phyloP scores from a whole-genome alignment of 2,329 filamentous ascomycete species.

The Orbilia quercus region DNA sequence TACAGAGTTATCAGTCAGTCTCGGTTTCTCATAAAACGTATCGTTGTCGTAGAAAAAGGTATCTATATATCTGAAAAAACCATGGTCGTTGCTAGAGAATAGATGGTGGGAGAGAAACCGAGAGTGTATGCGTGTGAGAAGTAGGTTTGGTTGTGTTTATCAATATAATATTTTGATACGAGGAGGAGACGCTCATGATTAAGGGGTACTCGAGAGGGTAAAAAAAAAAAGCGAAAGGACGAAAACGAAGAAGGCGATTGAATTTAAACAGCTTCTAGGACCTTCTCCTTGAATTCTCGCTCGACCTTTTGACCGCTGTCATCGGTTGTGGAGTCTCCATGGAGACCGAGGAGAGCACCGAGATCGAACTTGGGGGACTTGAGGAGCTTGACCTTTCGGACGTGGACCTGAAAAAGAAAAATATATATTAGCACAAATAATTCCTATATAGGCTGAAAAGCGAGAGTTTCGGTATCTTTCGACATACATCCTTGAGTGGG shows the following conservation, averaged over 20 bases:
- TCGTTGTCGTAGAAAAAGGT: background rate
- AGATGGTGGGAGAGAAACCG: slow-evolving; percentile 23
- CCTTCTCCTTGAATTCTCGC: slow-evolving; percentile 56
- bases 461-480: slow-evolving; percentile 8
- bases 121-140: slow-evolving; percentile 6
- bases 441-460: background rate
- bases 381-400: slow-evolving; percentile 99
- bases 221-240: slow-evolving; percentile 28
- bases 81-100: slow-evolving; percentile 10
- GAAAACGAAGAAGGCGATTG: slow-evolving; percentile 26
- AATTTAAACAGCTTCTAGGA: slow-evolving; percentile 49
- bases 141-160: slow-evolving; percentile 15
- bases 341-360: slow-evolving; percentile 91
- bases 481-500: slow-evolving; percentile 94
- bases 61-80: slow-evolving; percentile 13
- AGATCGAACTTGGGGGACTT: slow-evolving; percentile 99
- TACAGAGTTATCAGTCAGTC: slow-evolving; percentile 32
- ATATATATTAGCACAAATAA: slow-evolving; percentile 32
- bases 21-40: slow-evolving; percentile 37
- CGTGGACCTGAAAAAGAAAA: slow-evolving; percentile 80
- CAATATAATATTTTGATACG: slow-evolving; percentile 33
- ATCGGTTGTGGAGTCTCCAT: slow-evolving; percentile 96
- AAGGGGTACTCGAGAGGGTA: slow-evolving; percentile 51
- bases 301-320: slow-evolving; percentile 94
- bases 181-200: slow-evolving; percentile 53